A percentile compares a stretch with the other conserved stretches of the same genome.
phyloP scores from a whole-genome alignment of 352 stramenopile genomes.

The Thraustochytrium sp. region DNA sequence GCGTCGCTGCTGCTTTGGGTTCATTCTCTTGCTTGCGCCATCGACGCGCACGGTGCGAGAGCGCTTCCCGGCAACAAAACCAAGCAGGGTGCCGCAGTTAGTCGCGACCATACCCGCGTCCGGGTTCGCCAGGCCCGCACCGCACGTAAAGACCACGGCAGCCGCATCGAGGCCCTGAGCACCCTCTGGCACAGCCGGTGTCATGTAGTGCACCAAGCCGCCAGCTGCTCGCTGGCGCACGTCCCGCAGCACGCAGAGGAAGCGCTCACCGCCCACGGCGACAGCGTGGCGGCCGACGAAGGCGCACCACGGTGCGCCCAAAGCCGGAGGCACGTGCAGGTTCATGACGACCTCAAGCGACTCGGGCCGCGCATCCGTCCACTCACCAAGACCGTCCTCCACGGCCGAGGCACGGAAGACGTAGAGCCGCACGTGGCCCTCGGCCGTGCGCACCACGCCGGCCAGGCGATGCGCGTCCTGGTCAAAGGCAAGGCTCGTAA shows the following conservation, averaged over 20 bases:
- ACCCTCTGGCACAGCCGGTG: not conserved
- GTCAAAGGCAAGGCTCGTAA: not conserved
- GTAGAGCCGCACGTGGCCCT: not conserved
- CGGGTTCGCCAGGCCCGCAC: not conserved
- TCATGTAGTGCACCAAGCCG: not conserved
- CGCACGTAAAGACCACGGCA: not conserved
- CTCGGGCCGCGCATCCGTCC: not conserved
- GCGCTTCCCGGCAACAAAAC: not conserved
- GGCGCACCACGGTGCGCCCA: not conserved
- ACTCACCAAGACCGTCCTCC: not conserved
- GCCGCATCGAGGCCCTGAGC: not conserved
- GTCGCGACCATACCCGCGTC: not conserved
- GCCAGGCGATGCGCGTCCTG: not conserved
- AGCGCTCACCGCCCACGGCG: not conserved
- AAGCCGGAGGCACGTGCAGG: not conserved
- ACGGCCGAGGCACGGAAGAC: not conserved
- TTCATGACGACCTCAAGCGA: not conserved
- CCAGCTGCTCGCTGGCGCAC: not conserved
- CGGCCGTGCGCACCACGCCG: not conserved
- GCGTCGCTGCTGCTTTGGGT: too few relatives aligned
- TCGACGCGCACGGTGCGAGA: not conserved
- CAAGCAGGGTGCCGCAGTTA: conserved; percentile 5
- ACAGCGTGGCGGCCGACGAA: not conserved
- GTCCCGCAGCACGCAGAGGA: not conserved
- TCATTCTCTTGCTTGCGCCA: too few relatives aligned